Conservation (phyloP, 2,329 filamentous ascomycete genomes). For the Fusarium clavum region DNA sequence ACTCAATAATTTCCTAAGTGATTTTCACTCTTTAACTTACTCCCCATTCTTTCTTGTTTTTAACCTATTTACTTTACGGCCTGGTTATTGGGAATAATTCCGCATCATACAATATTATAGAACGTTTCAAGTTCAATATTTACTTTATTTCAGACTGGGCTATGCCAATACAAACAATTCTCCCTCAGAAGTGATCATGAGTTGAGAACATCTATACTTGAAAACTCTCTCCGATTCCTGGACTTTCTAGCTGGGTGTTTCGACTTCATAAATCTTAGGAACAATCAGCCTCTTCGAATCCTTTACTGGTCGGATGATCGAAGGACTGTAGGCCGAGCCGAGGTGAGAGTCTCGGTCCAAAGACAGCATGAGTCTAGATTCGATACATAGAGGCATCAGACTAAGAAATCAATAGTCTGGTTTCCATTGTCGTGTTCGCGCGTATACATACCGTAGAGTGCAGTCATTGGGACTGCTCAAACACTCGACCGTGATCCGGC, state of each 20-base stretch:
- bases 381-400: neutral
- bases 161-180: neutral
- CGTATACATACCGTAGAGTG: neutral
- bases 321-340: neutral
- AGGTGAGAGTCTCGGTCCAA: neutral
- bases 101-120: neutral
- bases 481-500: neutral
- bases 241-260: neutral
- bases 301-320: neutral
- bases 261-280: neutral
- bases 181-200: neutral
- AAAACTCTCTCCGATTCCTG: neutral
- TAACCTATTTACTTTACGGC: neutral
- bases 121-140: neutral
- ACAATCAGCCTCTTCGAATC: neutral
- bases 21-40: conserved; percentile 58
- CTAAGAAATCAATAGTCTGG: neutral
- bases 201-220: neutral
- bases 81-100: neutral
- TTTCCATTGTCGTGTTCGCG: neutral
- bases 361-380: neutral
- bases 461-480: neutral
- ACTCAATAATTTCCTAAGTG: conserved; percentile 48
- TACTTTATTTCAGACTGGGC: neutral
- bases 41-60: neutral